Evolutionary conservation across 202 grass and related monocot species (phyloP).

Genomic region (Bolboschoenoplectus hybrid): DNA sequence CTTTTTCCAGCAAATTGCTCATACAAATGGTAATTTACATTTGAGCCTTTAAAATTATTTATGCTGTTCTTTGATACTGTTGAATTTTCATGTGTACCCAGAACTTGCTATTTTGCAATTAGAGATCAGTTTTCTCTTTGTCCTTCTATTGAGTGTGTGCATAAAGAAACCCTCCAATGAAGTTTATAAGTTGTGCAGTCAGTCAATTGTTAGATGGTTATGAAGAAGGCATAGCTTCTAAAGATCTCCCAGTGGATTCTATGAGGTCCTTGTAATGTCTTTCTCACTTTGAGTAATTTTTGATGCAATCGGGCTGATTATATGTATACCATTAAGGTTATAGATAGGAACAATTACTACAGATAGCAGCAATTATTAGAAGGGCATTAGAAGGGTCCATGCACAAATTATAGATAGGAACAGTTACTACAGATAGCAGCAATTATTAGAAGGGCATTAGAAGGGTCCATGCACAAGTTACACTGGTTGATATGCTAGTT

Average conservation of each 20-base stretch:
- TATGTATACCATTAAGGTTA: slow-evolving; percentile 1
- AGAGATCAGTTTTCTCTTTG: background rate
- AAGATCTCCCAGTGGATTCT: background rate
- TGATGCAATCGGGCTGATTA: background rate
- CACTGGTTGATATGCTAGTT: background rate
- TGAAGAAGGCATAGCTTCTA: background rate
- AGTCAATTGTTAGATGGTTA: background rate
- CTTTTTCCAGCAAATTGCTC: slow-evolving; percentile 77
- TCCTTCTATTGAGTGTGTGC: background rate
- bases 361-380: background rate
- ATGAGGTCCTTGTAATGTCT: background rate
- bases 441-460: background rate
- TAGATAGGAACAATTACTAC: background rate
- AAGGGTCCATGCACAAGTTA: background rate
- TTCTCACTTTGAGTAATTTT: background rate
- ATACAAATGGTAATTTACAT: slow-evolving; percentile 57
- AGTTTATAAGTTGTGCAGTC: background rate
- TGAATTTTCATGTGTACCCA: background rate
- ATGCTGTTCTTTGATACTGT: slow-evolving; percentile 22
- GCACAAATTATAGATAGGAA: background rate
- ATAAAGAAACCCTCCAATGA: background rate
- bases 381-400: background rate
- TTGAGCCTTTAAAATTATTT: slow-evolving; percentile 35
- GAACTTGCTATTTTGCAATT: slow-evolving; percentile 5
- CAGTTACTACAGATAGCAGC: background rate